A percentile compares a stretch with the other conserved stretches of the same genome.
These are phyloP conservation scores for Candida methanosorbosa DNA, from an alignment of 805 yeast genomes.

Conservation along the genomic window DNA sequence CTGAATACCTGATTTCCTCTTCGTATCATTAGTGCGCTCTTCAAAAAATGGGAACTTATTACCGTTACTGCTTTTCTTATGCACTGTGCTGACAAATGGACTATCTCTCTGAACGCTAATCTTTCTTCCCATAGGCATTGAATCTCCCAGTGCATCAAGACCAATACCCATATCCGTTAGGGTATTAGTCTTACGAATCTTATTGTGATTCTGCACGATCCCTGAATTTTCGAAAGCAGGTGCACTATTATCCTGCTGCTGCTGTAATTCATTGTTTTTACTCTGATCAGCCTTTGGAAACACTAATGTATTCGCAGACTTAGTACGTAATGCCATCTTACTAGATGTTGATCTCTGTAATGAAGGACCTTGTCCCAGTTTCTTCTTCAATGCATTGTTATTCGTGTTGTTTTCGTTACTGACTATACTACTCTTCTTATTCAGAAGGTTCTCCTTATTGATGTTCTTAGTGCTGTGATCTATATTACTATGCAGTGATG, in stretches of 20 bases:
- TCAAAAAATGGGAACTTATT: too few species aligned
- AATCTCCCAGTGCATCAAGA: slow-evolving; percentile 4
- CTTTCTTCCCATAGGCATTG: slow-evolving; percentile 14
- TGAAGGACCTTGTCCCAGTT: not conserved
- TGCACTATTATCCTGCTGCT: too few species aligned
- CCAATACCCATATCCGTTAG: slow-evolving; percentile 3
- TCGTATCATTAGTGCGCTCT: too few species aligned
- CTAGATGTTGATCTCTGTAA: not conserved
- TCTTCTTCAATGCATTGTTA: not conserved
- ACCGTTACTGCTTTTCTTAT: not conserved
- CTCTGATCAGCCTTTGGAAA: not conserved
- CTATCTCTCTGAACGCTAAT: slow-evolving; percentile 25
- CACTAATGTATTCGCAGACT: not conserved
- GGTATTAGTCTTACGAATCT: slow-evolving; percentile 13
- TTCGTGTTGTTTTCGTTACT: not conserved
- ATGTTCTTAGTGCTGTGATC: too few species aligned
- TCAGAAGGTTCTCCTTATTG: too few species aligned
- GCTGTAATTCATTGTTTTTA: not conserved
- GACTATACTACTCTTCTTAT: too few species aligned
- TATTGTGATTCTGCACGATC: slow-evolving; percentile 7
- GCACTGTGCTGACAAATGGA: slow-evolving; percentile 7
- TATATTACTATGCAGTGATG: too few species aligned
- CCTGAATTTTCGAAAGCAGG: too few species aligned
- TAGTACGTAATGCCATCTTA: not conserved
- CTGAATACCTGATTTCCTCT: not conserved